A percentile compares a stretch with the other conserved stretches of the same genome.
Conservation (phyloP, 768 basidiomycete genomes). For the Rhodotorula babjevae region DNA sequence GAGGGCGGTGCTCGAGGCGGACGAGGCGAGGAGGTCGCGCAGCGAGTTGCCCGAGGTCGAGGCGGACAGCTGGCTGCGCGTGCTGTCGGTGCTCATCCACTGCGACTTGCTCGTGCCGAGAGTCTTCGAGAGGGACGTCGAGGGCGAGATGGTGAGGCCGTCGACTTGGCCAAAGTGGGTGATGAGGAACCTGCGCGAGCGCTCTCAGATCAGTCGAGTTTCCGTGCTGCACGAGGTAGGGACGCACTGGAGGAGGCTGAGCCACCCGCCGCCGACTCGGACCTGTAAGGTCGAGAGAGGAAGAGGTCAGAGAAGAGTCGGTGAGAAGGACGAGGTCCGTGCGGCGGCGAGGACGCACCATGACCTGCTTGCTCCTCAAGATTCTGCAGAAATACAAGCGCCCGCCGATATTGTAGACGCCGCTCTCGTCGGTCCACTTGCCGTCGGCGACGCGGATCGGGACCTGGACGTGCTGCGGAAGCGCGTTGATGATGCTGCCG, state of each 20-base stretch:
- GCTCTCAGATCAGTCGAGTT: background rate
- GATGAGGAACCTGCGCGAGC: conserved; percentile 62
- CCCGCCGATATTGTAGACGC: conserved; percentile 52
- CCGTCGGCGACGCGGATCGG: conserved; percentile 49
- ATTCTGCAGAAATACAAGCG: conserved; percentile 53
- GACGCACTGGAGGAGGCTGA: conserved; percentile 74
- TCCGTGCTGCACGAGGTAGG: background rate
- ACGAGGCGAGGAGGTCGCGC: conserved; percentile 4
- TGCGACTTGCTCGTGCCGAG: conserved; percentile 12
- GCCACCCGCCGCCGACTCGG: conserved; percentile 88
- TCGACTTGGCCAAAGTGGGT: conserved; percentile 24
- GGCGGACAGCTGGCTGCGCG: conserved; percentile 6
- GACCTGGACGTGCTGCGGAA: conserved; percentile 52
- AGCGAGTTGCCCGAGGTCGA: background rate
- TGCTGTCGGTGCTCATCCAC: conserved; percentile 1
- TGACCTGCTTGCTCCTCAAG: conserved; percentile 81
- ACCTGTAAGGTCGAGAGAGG: background rate
- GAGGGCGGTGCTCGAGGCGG: background rate
- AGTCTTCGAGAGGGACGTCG: conserved; percentile 6
- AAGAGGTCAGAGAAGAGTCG: background rate
- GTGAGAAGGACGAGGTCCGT: background rate
- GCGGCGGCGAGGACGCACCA: conserved; percentile 57
- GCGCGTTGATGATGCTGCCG: conserved; percentile 81
- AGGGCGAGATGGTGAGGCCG: conserved; percentile 29
- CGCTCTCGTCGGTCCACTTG: conserved; percentile 84